Evolutionary conservation across 805 yeast genomes (phyloP), one percentile per base, ranked within the genome.

Genomic region (Myxozyma neotropica): DNA sequence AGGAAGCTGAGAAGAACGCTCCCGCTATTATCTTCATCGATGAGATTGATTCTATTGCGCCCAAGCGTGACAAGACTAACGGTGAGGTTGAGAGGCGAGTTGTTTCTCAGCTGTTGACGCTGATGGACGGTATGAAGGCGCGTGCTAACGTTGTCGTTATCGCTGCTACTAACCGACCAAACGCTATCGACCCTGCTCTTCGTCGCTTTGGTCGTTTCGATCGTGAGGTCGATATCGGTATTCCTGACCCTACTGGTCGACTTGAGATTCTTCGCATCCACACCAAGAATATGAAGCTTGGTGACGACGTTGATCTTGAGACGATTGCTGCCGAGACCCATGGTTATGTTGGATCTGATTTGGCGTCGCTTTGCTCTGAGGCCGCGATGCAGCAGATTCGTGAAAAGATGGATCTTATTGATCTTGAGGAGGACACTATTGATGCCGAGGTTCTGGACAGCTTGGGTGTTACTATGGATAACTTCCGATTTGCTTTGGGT

Each of bases 61-160:
- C 99, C 75, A 94, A 94, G 87, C 90, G 99, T 81, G 99, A 94
- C 81, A 94, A 94, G 85, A 94, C 99, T 55, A 94, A 94, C 74
- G 99, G 99, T 80, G 99, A 94, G 78, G 99, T 94, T 70, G 99
- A 94, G 80, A 87, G 99, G 80, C 88, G 99, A 80, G 99, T 94
- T 58, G 99, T 94, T 63, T 93, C 98, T 31, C 99, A 94, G 79
- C 83, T 94, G 72, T 84, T 94, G 74, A 94, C 99, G 19, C 82
- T 94, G 69, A 94, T 94, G 99, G 99, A 94, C 74, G 99, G 99
- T 81, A 94, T 94, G 99, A 93, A 93, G 78, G 96, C 98, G n/a
- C 87, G 99, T 77, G 88, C 98, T 42, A 94, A 94, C 73, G 88
- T 90, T 69, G 99, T 94, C 64, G 99, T 94, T 58, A 94, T 94